Base-by-base conservation (phyloP, 1,139 yeast genomes). In the Suzukiozyma palmioleophila region DNA sequence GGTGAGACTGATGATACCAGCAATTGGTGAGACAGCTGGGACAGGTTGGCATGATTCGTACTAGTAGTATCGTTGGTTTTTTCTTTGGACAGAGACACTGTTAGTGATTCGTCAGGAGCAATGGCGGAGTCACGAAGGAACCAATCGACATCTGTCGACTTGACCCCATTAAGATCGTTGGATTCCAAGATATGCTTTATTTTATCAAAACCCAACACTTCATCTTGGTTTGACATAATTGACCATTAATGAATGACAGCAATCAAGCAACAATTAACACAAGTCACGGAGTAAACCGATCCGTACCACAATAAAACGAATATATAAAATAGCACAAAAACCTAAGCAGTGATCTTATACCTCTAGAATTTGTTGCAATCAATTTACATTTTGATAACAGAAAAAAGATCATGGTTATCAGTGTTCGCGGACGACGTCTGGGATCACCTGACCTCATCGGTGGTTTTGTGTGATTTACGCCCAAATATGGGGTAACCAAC, bases 131-230 rank as follows among this genome's bases (percentile, higher is more conserved):
- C 67, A 41, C 79, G 59, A 14, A 77, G 57, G 43, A 77, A 65
- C 82, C 81, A 77, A 47, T 75, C 73, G 11, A 70, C 65, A 42
- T 70, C 75, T 15, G 59, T 54, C 36, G 56, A 59, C 27, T 55
- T 53, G 14, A 67, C 59, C 2, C 65, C 69, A 39, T 56, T 53
- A 25, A 60, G 50, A 36, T 54, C 36, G 14, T 25, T 33, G n/a
- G 36, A 11, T 24, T 33, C 36, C n/a, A 33, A 13, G 26, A 26
- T 33, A 7, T 12, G 26, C 30, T n/a, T 33, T 3, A 26, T 15
- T 14, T 28, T 28, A n/a, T 28, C 10, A n/a, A 28, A 28, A 8
- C 31, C 31, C 14, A 28, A 28, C 31, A 28, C 14, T 18, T 18
- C 22, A 28, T 28, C 31, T 28, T 28, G 16, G 6, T 13, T 14